Evolutionary conservation across 805 yeast genomes (phyloP).

Genomic region (Spathaspora sp.): DNA sequence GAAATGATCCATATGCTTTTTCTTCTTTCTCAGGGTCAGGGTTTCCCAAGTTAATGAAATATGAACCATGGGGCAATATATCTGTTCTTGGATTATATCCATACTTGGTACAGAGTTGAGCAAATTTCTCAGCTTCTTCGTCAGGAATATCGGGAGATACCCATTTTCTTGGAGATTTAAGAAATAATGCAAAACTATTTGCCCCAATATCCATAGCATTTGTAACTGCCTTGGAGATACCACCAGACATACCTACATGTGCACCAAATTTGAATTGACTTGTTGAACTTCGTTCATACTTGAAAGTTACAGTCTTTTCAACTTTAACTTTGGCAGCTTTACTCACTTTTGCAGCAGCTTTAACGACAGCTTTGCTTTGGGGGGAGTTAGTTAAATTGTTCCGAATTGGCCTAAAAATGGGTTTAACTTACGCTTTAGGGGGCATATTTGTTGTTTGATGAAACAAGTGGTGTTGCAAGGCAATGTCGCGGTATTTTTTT

Average conservation of each 20-base stretch:
- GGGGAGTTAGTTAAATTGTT: background rate
- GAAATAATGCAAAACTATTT: conserved; percentile 84
- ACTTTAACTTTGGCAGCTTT: conserved; percentile 2
- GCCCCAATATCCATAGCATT: conserved; percentile 52
- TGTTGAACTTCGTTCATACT: conserved; percentile 13
- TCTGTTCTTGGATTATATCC: conserved; percentile 75
- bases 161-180: conserved; percentile 92
- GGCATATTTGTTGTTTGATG: conserved; percentile 3
- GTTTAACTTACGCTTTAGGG: conserved; percentile 6
- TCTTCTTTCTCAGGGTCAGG: conserved; percentile 78
- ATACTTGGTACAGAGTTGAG: conserved; percentile 53
- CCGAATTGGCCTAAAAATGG: background rate
- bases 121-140: conserved; percentile 67
- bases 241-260: conserved; percentile 83
- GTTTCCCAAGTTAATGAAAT: conserved; percentile 87
- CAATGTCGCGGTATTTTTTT: background rate
- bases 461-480: background rate
- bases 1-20: conserved; percentile 70
- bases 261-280: conserved; percentile 67
- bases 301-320: conserved; percentile 12
- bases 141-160: conserved; percentile 70
- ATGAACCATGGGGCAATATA: conserved; percentile 91
- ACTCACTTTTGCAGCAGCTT: conserved; percentile 3
- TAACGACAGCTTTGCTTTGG: background rate
- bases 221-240: conserved; percentile 65